Evolutionary conservation across 2,329 filamentous ascomycete genomes (phyloP).

Genomic region (Paecilomyces sp.): DNA sequence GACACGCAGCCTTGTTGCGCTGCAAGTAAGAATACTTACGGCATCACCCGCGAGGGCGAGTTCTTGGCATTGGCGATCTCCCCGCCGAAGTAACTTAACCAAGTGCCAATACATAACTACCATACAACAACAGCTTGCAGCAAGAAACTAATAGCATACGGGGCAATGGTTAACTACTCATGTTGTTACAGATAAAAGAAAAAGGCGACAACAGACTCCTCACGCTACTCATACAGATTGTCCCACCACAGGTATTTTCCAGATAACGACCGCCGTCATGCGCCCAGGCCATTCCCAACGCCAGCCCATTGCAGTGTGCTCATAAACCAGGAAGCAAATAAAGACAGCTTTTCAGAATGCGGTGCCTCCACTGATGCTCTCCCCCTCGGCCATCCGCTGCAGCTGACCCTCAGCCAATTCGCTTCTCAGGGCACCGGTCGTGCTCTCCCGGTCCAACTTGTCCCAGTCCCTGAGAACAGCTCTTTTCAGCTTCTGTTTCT

Average conservation of each 20-base stretch:
- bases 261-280: not conserved
- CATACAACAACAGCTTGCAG: not conserved
- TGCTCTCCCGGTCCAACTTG: conserved; percentile 39
- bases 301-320: not conserved
- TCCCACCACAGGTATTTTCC: not conserved
- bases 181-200: not conserved
- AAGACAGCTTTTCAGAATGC: conserved; percentile 24
- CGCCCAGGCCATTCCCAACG: not conserved
- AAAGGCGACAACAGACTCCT: not conserved
- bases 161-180: not conserved
- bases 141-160: not conserved
- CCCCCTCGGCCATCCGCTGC: conserved; percentile 38
- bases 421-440: conserved; percentile 39
- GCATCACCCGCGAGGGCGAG: not conserved
- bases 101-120: no score
- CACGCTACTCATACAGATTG: not conserved
- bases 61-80: not conserved
- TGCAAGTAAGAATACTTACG: not conserved
- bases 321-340: not conserved
- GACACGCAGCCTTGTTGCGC: conserved; percentile 30
- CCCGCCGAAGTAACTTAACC: no score
- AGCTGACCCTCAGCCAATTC: conserved; percentile 43
- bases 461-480: conserved; percentile 41
- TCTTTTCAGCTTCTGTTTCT: conserved; percentile 38
- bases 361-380: conserved; percentile 32